Conservation (phyloP, 2,329 filamentous ascomycete species). For the Beauveria sp. region DNA sequence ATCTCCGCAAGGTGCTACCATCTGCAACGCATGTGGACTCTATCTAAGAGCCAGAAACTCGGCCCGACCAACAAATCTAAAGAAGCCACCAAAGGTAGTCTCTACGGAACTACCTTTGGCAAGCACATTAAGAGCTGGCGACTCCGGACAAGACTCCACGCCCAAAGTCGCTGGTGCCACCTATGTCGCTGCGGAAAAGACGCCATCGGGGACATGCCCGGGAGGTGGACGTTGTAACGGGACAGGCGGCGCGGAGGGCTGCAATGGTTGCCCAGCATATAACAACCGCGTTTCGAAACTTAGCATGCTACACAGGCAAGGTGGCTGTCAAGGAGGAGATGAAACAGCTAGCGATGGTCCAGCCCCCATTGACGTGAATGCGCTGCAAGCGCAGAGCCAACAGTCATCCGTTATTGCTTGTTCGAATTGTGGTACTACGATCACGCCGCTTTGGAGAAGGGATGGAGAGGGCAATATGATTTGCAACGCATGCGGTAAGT, state of each 20-base stretch:
- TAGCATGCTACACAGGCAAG: slow-evolving; percentile 45
- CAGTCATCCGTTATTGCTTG: slow-evolving; percentile 64
- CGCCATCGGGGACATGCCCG: slow-evolving; percentile 78
- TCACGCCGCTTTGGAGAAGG: slow-evolving; percentile 90
- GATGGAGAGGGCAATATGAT: slow-evolving; percentile 95
- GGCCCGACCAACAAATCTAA: slow-evolving; percentile 81
- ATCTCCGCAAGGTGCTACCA: slow-evolving; percentile 86
- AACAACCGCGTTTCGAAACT: slow-evolving; percentile 95
- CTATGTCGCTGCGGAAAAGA: slow-evolving; percentile 71
- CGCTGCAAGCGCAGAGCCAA: slow-evolving; percentile 24
- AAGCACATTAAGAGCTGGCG: slow-evolving; percentile 29
- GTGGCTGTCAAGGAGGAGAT: slow-evolving; percentile 27
- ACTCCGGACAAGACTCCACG: slow-evolving; percentile 31
- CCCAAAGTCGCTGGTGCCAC: slow-evolving; percentile 48
- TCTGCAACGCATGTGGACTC: slow-evolving; percentile 95
- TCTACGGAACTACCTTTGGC: slow-evolving; percentile 35
- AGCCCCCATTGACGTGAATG: slow-evolving; percentile 28
- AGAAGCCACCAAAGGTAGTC: slow-evolving; percentile 58
- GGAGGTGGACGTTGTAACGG: slow-evolving; percentile 94
- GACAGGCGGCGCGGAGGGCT: slow-evolving; percentile 89
- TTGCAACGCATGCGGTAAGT: slow-evolving; percentile 93
- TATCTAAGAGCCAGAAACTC: slow-evolving; percentile 93
- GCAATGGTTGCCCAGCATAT: slow-evolving; percentile 91
- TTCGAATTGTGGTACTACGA: slow-evolving; percentile 93
- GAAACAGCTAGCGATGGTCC: slow-evolving; percentile 11